A percentile compares a stretch with the other conserved stretches of the same genome.
phyloP scores from a whole-genome alignment of 2,329 filamentous ascomycete genomes.

The Fusarium sp. region DNA sequence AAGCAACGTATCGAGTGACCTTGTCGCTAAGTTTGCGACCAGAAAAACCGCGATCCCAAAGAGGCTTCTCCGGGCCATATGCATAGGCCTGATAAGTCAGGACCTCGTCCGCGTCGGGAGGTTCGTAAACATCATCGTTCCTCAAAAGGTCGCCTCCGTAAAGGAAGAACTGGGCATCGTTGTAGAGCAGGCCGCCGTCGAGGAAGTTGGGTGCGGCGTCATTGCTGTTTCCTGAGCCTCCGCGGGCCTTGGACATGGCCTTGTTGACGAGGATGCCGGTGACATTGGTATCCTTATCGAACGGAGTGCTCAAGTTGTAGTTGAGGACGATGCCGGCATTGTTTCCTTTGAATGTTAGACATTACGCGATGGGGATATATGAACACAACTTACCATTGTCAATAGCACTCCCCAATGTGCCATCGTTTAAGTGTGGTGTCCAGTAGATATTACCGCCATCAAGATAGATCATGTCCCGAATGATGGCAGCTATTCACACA shows the following conservation, averaged over 20 bases:
- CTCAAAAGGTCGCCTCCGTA: constrained; percentile 65
- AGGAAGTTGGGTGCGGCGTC: constrained; percentile 63
- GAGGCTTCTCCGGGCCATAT: constrained; percentile 56
- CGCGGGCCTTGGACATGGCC: constrained; percentile 56
- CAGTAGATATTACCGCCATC: constrained; percentile 68
- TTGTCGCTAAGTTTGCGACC: constrained; percentile 51
- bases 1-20: constrained; percentile 68
- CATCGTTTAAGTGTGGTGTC: constrained; percentile 58
- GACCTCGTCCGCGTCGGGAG: constrained; percentile 54
- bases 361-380: neutral
- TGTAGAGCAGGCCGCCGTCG: constrained; percentile 71
- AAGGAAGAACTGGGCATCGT: constrained; percentile 67
- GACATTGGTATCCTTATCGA: constrained; percentile 60
- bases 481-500: constrained; percentile 57
- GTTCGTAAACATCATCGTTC: constrained; percentile 46
- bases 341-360: constrained; percentile 56
- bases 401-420: constrained; percentile 42
- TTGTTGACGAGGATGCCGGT: constrained; percentile 57
- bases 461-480: constrained; percentile 69
- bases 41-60: constrained; percentile 56
- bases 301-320: constrained; percentile 65
- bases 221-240: constrained; percentile 58
- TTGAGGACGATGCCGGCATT: constrained; percentile 61
- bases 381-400: constrained; percentile 53
- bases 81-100: constrained; percentile 61